Conservation (phyloP, 2,329 filamentous ascomycete genomes). For the Sporothrix globosa region DNA sequence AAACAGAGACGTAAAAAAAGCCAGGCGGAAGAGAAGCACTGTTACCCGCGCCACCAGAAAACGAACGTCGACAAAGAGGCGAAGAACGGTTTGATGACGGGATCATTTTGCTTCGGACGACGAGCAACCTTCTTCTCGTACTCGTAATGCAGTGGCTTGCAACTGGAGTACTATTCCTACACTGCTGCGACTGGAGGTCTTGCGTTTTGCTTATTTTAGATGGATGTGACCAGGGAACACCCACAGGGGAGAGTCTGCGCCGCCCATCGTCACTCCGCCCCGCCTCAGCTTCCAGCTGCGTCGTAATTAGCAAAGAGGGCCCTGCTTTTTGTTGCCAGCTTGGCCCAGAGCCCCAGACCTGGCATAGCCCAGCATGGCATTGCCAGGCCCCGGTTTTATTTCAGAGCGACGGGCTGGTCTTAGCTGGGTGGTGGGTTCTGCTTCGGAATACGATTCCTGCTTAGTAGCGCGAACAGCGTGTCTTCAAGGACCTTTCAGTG, state of each 20-base stretch:
- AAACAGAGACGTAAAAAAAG: neutral
- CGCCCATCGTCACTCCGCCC: constrained; percentile 17
- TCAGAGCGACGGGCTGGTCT: neutral
- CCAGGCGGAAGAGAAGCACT: neutral
- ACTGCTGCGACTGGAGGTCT: neutral
- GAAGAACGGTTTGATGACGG: neutral
- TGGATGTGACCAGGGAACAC: neutral
- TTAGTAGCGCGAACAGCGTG: neutral
- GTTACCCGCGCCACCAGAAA: neutral
- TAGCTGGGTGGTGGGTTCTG: constrained; percentile 4
- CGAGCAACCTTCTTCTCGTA: neutral
- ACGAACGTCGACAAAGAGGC: neutral
- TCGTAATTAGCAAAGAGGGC: constrained; percentile 9
- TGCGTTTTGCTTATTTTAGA: constrained; percentile 24
- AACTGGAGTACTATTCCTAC: too few relatives aligned
- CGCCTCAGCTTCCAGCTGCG: constrained; percentile 26
- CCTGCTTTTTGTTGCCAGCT: constrained; percentile 8
- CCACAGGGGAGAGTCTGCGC: constrained; percentile 5
- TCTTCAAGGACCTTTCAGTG: neutral
- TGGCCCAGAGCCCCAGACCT: constrained; percentile 14
- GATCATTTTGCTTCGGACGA: neutral
- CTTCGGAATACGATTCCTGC: constrained; percentile 21
- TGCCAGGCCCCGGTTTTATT: neutral
- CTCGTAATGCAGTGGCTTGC: neutral
- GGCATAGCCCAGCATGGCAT: constrained; percentile 10